Base-by-base conservation (phyloP, 345 rosid species). In the Brassica carinata region DNA sequence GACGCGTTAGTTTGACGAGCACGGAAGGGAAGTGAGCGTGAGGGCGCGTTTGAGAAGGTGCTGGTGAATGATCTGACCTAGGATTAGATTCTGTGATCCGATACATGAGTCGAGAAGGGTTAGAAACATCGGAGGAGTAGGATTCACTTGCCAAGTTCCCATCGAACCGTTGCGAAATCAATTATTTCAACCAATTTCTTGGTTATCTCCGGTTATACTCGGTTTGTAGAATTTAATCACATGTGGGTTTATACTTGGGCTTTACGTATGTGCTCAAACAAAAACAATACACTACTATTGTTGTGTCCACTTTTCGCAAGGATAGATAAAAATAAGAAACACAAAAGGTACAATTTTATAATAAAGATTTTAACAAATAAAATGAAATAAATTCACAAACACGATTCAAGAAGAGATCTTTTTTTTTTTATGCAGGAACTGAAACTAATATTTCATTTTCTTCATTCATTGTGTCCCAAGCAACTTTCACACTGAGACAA, bases 11-110 rank as follows among this genome's bases (percentile, higher is more conserved):
- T 31, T 75, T 84, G 68, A 72, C 78, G 62, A 85, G 68, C 5
- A 70, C 11, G 14, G 66, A n/a, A 43, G 74, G 18, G 76, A 71
- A 70, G 0, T 38, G 1, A 9, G 34, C 3, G 53, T 71, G 23
- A 78, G 69, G 6, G 72, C 70, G 34, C 76, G 75, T 68, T 82
- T 85, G 15, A 82, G 78, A 55, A 85, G 82, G 1, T 77, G 74
- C 45, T 80, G 83, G 13, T 83, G 84, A 53, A 81, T 74, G 64
- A 74, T 77, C 70, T 83, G 79, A 1, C 77, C 83, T 76, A 71
- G 7, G 8, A 40, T 69, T 4, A 81, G 83, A 19, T 82, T 7
- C 51, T 51, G 63, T 26, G 82, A 81, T 72, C 72, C 72, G 65
- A 81, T 78, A 73, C 79, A 75, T 13, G 69, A 58, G 23, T 83